phyloP scores from a whole-genome alignment of 2,329 filamentous ascomycete species.

The Fusarium coicis region DNA sequence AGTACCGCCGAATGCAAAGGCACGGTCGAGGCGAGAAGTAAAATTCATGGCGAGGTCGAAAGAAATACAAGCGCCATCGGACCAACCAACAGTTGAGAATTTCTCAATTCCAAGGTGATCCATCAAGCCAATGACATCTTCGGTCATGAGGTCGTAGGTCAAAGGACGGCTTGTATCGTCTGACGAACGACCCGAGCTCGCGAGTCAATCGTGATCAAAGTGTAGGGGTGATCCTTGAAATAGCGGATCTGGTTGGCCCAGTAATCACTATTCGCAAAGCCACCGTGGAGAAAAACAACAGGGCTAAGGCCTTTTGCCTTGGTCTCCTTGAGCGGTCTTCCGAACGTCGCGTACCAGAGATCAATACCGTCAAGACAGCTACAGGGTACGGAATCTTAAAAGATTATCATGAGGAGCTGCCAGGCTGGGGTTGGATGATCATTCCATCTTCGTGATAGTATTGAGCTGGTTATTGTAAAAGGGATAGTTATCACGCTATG shows the following conservation, averaged over 20 bases:
- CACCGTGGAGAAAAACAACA: background rate
- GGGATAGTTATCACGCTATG: background rate
- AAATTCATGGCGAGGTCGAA: slow-evolving; percentile 8
- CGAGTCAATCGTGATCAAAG: background rate
- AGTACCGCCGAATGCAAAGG: background rate
- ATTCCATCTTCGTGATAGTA: background rate
- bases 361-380: background rate
- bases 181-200: background rate
- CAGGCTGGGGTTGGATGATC: background rate
- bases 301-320: background rate
- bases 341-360: background rate
- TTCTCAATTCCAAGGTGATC: background rate
- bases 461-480: background rate
- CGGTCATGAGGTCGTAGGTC: background rate
- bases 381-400: background rate
- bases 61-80: background rate
- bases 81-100: slow-evolving; percentile 3
- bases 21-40: background rate
- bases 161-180: background rate
- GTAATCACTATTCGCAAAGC: slow-evolving; percentile 1
- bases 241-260: background rate
- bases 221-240: background rate
- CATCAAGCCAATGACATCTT: background rate
- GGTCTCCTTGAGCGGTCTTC: background rate
- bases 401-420: background rate